Conservation (phyloP, 306 rosid genomes). For the Fragaria vesca region DNA sequence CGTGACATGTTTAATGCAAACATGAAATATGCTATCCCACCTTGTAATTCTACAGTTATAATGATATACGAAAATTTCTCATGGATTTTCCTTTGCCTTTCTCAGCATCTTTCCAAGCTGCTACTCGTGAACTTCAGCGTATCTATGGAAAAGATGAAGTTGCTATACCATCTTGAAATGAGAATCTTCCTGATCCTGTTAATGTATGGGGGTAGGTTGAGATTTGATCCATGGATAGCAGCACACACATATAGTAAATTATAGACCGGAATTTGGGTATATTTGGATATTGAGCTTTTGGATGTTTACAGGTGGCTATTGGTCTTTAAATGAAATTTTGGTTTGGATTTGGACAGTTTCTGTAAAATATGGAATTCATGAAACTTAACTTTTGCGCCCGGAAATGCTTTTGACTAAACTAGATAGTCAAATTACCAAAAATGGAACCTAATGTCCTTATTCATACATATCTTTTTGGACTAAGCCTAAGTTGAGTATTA, state of each 20-base stretch:
- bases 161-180: constrained; percentile 52
- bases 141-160: constrained; percentile 88
- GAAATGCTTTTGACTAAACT: background rate
- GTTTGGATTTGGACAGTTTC: constrained; percentile 23
- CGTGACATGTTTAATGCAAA: constrained; percentile 14
- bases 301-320: constrained; percentile 34
- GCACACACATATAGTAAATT: constrained; percentile 32
- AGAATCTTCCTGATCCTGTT: constrained; percentile 31
- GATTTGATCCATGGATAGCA: constrained; percentile 42
- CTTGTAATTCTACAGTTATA: constrained; percentile 12
- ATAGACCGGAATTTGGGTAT: constrained; percentile 29
- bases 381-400: background rate
- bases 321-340: constrained; percentile 25
- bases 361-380: background rate
- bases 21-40: background rate
- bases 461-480: background rate
- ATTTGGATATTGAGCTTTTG: constrained; percentile 31
- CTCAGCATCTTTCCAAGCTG: constrained; percentile 91
- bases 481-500: background rate
- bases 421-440: background rate
- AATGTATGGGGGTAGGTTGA: constrained; percentile 30
- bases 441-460: background rate
- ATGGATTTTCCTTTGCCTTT: constrained; percentile 9
- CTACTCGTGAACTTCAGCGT: constrained; percentile 94
- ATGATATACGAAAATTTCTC: constrained; percentile 12